Percentiles rank a stretch among this genome's conserved stretches.
Conservation (phyloP, 106 monocot genomes). For the Allium sativum region DNA sequence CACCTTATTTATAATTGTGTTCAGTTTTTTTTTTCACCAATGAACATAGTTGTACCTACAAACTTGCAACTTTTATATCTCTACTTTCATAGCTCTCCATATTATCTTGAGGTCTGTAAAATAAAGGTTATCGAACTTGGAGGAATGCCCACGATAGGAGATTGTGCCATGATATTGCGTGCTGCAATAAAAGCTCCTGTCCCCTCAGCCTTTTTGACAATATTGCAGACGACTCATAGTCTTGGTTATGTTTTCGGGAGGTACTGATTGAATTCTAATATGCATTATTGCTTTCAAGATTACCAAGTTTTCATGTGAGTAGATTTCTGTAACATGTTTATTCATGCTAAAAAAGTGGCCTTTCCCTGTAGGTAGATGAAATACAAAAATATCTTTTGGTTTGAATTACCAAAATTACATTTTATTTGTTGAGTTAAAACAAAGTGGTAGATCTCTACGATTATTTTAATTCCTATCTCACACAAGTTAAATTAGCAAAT, state of each 20-base stretch:
- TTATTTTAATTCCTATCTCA: too few relatives aligned
- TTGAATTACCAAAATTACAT: too few relatives aligned
- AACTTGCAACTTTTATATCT: too few relatives aligned
- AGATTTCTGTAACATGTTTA: background rate
- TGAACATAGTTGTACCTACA: too few relatives aligned
- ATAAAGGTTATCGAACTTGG: conserved; percentile 74
- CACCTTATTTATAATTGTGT: too few relatives aligned
- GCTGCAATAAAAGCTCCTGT: conserved; percentile 89
- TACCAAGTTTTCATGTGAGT: background rate
- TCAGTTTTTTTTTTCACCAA: too few relatives aligned
- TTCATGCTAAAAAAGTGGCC: background rate
- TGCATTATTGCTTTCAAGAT: background rate
- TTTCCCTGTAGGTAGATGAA: background rate
- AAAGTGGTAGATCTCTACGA: too few relatives aligned
- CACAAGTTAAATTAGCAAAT: too few relatives aligned
- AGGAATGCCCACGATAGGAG: conserved; percentile 89
- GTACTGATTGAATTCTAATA: conserved; percentile 26
- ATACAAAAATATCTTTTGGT: too few relatives aligned
- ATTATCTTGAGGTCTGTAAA: too few relatives aligned
- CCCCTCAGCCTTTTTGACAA: conserved; percentile 73
- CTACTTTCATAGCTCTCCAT: too few relatives aligned
- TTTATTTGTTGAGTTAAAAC: too few relatives aligned
- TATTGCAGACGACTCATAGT: conserved; percentile 66
- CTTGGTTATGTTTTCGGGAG: conserved; percentile 92
- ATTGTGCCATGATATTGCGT: conserved; percentile 87